Evolutionary conservation across 306 rosid species (phyloP).

Genomic region (Echinosophora koreensis): DNA sequence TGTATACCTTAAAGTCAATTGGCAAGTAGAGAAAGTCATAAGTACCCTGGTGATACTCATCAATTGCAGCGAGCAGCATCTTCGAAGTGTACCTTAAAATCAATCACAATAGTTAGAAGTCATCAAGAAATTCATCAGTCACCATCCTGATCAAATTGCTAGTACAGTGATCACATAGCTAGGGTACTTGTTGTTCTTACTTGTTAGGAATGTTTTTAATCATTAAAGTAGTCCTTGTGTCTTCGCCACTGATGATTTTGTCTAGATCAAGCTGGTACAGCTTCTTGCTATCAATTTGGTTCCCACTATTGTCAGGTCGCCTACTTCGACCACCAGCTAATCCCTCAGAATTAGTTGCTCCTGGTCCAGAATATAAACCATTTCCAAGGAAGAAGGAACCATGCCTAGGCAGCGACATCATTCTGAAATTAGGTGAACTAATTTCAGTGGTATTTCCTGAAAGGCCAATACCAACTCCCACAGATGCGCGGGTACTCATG

Average conservation of each 20-base stretch:
- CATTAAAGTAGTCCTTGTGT: constrained; percentile 92
- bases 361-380: constrained; percentile 71
- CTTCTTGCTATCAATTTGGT: constrained; percentile 77
- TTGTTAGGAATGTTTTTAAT: constrained; percentile 93
- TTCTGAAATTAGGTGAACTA: constrained; percentile 74
- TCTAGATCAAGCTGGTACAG: constrained; percentile 94
- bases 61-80: constrained; percentile 93
- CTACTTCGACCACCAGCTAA: constrained; percentile 72
- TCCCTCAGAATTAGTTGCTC: constrained; percentile 60
- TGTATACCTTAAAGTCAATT: constrained; percentile 83
- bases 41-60: constrained; percentile 84
- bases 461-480: constrained; percentile 66
- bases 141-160: constrained; percentile 19
- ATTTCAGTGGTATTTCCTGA: constrained; percentile 74
- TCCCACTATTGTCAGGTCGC: constrained; percentile 71
- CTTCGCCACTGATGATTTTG: constrained; percentile 79
- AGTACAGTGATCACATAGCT: constrained; percentile 7
- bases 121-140: constrained; percentile 36
- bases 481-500: constrained; percentile 60
- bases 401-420: constrained; percentile 80
- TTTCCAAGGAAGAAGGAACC: constrained; percentile 74
- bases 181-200: constrained; percentile 56
- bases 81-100: constrained; percentile 84
- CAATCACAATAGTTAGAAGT: constrained; percentile 36
- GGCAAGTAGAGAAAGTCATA: constrained; percentile 93